Conservation (phyloP, 2,329 filamentous ascomycete genomes). For the Ceratocystis ficicola region DNA sequence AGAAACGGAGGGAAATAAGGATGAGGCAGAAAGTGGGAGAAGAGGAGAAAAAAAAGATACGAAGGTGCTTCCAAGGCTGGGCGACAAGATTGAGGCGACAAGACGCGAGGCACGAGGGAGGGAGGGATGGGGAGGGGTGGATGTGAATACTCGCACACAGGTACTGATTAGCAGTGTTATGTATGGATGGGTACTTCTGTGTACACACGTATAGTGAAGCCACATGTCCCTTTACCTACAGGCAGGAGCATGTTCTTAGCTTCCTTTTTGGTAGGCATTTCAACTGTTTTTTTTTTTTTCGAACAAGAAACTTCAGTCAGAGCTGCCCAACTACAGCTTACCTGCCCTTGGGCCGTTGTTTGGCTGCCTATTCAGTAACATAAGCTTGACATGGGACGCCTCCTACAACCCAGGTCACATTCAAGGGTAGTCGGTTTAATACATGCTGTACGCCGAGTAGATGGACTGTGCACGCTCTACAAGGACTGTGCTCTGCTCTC, state of each 20-base stretch:
- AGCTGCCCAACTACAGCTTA: neutral
- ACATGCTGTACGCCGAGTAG: neutral
- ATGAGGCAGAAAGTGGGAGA: neutral
- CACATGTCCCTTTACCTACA: neutral
- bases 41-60: neutral
- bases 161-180: neutral
- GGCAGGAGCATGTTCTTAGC: neutral
- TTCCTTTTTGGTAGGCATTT: neutral
- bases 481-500: neutral
- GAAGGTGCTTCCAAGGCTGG: neutral
- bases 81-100: neutral
- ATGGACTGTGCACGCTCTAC: neutral
- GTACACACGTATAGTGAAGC: neutral
- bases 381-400: slow-evolving; percentile 7
- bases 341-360: neutral
- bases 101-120: neutral
- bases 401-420: neutral
- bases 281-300: neutral
- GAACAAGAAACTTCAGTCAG: neutral
- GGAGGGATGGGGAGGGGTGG: neutral
- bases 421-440: slow-evolving; percentile 5
- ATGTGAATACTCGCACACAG: neutral
- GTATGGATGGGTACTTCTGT: neutral
- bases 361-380: neutral
- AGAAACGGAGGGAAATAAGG: neutral